A percentile compares a stretch with the other conserved stretches of the same genome.
Evolutionary conservation across 257 asterid genomes (phyloP).

Genomic region (Nicotiana benthamiana): DNA sequence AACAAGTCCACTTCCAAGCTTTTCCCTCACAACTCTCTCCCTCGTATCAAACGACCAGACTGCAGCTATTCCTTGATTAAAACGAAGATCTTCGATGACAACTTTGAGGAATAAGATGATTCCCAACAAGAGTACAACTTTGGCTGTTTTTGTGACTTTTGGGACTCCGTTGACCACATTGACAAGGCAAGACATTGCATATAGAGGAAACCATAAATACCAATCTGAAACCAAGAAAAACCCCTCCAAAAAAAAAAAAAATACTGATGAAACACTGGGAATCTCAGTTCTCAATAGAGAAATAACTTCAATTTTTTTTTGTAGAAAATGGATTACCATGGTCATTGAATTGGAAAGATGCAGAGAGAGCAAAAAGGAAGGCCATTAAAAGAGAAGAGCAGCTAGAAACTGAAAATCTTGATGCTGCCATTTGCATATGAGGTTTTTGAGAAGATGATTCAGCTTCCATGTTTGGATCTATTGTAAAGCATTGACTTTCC

Average conservation of each 20-base stretch:
- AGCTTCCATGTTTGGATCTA: slow-evolving; percentile 4
- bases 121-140: slow-evolving; percentile 36
- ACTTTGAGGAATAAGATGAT: slow-evolving; percentile 43
- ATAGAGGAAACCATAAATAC: slow-evolving; percentile 40
- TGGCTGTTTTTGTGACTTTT: slow-evolving; percentile 8
- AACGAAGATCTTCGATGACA: slow-evolving; percentile 25
- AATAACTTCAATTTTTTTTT: background rate
- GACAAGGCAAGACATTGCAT: slow-evolving; percentile 24
- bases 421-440: background rate
- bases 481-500: background rate
- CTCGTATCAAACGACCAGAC: slow-evolving; percentile 49
- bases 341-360: slow-evolving; percentile 30
- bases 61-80: slow-evolving; percentile 18
- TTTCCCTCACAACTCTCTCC: slow-evolving; percentile 58
- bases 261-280: background rate
- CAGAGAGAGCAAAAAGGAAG: slow-evolving; percentile 28
- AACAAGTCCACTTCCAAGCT: slow-evolving; percentile 61
- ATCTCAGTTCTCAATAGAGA: background rate
- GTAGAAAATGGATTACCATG: slow-evolving; percentile 13
- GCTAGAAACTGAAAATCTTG: slow-evolving; percentile 8
- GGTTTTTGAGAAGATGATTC: slow-evolving; percentile 3
- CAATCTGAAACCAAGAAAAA: slow-evolving; percentile 22
- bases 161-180: slow-evolving; percentile 15
- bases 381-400: slow-evolving; percentile 28
- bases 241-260: background rate